Evolutionary conservation across 441 rosid species (phyloP).

Genomic region (Corymbia calophylla): DNA sequence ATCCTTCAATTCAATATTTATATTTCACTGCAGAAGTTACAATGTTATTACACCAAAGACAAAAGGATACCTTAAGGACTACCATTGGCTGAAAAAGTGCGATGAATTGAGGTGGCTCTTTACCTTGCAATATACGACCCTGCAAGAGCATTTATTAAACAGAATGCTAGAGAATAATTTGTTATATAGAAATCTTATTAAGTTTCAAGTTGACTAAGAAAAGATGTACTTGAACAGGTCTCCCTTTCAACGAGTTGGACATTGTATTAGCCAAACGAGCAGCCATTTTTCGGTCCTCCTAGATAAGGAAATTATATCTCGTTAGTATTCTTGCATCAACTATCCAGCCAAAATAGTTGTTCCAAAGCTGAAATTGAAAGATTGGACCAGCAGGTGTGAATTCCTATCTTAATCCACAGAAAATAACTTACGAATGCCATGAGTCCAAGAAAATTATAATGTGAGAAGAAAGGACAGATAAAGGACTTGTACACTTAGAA

Average conservation of each 20-base stretch:
- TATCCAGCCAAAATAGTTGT: background rate
- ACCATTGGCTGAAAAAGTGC: constrained; percentile 96
- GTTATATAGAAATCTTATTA: background rate
- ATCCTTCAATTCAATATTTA: constrained; percentile 7
- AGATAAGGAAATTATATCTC: constrained; percentile 6
- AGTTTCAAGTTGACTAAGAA: background rate
- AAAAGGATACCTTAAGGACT: constrained; percentile 70
- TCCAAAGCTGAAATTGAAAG: background rate
- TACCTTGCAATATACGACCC: constrained; percentile 90
- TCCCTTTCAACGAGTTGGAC: constrained; percentile 84
- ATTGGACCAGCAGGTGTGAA: background rate
- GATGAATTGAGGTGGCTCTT: constrained; percentile 92
- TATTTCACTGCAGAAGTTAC: constrained; percentile 1
- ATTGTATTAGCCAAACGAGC: constrained; percentile 65
- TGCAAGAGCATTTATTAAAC: constrained; percentile 30
- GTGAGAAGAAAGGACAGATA: background rate
- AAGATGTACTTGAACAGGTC: constrained; percentile 79
- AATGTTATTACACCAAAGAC: constrained; percentile 2
- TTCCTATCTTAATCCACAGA: background rate
- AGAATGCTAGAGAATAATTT: background rate
- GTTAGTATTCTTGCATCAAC: background rate
- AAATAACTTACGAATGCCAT: background rate
- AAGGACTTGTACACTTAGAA: background rate
- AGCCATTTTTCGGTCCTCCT: constrained; percentile 91
- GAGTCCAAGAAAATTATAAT: background rate